Percentiles rank a stretch among this genome's conserved stretches.
Evolutionary conservation across 352 stramenopile genomes (phyloP).

Genomic region (Peronospora destructor): DNA sequence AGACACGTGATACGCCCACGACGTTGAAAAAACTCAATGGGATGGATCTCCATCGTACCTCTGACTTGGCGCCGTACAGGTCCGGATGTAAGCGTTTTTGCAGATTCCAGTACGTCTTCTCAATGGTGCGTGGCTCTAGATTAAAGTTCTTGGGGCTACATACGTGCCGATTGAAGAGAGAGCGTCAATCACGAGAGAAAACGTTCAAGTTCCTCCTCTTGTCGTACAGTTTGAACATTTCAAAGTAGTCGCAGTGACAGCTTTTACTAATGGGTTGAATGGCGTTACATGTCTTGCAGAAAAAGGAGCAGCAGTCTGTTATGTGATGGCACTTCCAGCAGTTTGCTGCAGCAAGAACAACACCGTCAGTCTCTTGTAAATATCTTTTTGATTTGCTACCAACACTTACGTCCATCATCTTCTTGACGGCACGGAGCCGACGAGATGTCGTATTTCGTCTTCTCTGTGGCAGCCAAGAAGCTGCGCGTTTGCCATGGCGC

Average conservation of each 20-base stretch:
- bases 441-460: slow-evolving; percentile 22
- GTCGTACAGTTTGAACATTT: slow-evolving; percentile 75
- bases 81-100: slow-evolving; percentile 83
- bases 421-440: slow-evolving; percentile 5
- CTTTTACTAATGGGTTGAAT: slow-evolving; percentile 71
- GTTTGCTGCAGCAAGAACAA: slow-evolving; percentile 18
- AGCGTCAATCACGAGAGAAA: slow-evolving; percentile 7
- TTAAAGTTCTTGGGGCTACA: slow-evolving; percentile 73
- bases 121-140: slow-evolving; percentile 70
- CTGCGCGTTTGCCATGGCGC: slow-evolving; percentile 9
- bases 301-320: slow-evolving; percentile 80
- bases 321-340: slow-evolving; percentile 84
- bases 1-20: not conserved
- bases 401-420: slow-evolving; percentile 22
- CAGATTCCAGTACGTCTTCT: slow-evolving; percentile 84
- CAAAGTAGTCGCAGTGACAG: slow-evolving; percentile 80
- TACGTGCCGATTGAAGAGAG: slow-evolving; percentile 2
- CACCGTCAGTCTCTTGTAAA: slow-evolving; percentile 2
- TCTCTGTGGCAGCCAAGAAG: slow-evolving; percentile 26
- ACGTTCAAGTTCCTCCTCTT: not conserved
- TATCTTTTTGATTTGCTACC: not conserved
- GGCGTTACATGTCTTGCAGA: slow-evolving; percentile 67
- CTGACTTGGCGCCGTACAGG: slow-evolving; percentile 79
- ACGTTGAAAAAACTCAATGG: not conserved
- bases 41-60: slow-evolving; percentile 31